Base-by-base conservation (phyloP, 2,329 filamentous ascomycete species). In the Beauveria medogensis region DNA sequence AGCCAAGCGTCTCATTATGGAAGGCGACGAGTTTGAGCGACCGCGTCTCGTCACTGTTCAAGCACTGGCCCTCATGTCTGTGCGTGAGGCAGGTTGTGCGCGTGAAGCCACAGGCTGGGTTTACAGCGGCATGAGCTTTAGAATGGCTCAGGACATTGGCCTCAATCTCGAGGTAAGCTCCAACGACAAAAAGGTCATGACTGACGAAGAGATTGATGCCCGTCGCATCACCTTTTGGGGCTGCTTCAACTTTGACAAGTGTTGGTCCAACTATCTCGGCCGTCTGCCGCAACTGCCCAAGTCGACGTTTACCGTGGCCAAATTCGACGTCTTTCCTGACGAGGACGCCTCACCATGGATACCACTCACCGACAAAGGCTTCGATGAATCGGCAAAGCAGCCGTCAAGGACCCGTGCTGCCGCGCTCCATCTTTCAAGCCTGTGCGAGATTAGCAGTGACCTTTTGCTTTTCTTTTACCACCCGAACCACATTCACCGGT, bases 201-300 rank as follows among this genome's bases (percentile, higher is more conserved):
- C 86, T 63, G 91, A 96, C 62, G 83, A 89, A 52, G 93, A 97
- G 72, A 83, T 95, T 44, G 94, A 99, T 74, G 92, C 92, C 3
- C 82, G 94, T 44, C 83, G 90, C 58, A 88, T 97, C 47, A 97
- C 94, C 0, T 97, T 97, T 70, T 97, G 94, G 94, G 94, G 94
- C 7, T 97, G 92, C 72, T 97, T 94, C 73, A 76, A 96, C n/a
- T 96, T 97, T 72, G 94, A 99, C 77, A 97, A 97, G 80, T 96
- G 91, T 73, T 97, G 93, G 92, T 96, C 92, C 55, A 97, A 97
- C 72, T 97, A 97, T 68, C 83, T 97, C 28, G 93, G 94, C 53
- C 88, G 94, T 48, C 80, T 97, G 64, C 93, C 94, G 12, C 93
- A 97, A 72, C 78, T 97, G 12, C 88, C 91, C 0, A 87, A 85